Evolutionary conservation across 768 basidiomycete genomes (phyloP).

Genomic region (Russula griseocarnosa): DNA sequence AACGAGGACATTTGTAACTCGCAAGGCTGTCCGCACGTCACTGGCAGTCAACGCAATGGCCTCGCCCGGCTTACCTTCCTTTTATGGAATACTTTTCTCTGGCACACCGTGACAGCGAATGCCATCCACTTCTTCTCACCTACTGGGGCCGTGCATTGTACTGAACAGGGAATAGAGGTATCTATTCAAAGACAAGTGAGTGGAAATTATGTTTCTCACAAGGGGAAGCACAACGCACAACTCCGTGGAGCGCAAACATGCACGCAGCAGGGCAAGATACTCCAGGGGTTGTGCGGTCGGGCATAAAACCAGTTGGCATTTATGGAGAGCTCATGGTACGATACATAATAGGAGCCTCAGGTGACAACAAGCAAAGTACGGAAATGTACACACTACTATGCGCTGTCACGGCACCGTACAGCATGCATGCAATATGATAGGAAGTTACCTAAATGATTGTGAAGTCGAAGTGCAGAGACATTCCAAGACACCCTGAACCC

Average conservation of each 20-base stretch:
- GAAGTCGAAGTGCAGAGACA: no score
- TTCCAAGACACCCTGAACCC: no score
- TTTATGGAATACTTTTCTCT: background rate
- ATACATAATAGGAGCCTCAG: no score
- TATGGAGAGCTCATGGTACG: background rate
- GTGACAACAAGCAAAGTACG: no score
- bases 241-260: background rate
- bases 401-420: no score
- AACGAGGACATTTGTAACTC: conserved; percentile 58
- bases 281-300: no score
- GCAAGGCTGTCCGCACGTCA: background rate
- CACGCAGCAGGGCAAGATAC: background rate
- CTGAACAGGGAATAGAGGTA: background rate
- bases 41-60: background rate
- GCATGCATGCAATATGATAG: no score
- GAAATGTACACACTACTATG: no score
- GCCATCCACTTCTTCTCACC: no score
- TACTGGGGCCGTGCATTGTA: background rate
- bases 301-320: background rate
- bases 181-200: background rate
- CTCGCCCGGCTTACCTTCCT: background rate
- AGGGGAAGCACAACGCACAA: background rate
- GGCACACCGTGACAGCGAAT: background rate
- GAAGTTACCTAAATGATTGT: no score
- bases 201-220: background rate